Evolutionary conservation across 257 asterid genomes (phyloP), one percentile per base, ranked within the genome.

Genomic region (Salvia splendens): DNA sequence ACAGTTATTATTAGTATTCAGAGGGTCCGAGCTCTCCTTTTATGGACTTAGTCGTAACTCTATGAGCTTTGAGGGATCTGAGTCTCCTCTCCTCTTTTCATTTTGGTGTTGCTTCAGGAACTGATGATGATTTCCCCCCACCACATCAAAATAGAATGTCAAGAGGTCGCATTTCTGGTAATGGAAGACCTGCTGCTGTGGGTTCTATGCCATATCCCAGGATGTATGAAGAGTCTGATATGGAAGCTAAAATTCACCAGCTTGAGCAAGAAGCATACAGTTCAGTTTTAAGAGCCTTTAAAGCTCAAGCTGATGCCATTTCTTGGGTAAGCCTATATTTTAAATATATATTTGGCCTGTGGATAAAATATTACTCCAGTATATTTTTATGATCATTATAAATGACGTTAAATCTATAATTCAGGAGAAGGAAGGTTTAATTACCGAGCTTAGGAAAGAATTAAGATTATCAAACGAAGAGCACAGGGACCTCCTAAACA

Each of bases 101-200:
- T 45, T 51, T 15, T 64, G 77, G 45, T 66, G 57, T 40, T 73
- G 41, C 61, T 84, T 65, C 92, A 93, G 97, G 96, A 74, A 93
- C 97, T 12, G 97, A 89, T 76, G 97, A 93, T 77, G 98, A 89
- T 80, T 85, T 89, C 57, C 98, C 98, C 52, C 96, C 96, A 42
- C 86, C 95, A 63, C 97, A 88, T 77, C 96, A 86, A 79, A 93
- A 81, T 82, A 87, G 97, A 80, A 83, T 84, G 84, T 79, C 92
- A 52, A 88, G 97, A 83, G 94, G 87, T 16, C 94, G 87, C n/a
- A 70, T 88, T 53, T 78, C 89, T 41, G 91, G 92, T 41, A 93
- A 88, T 78, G 96, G 97, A 70, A 85, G 95, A 77, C 87, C 98
- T 42, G 73, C 86, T 33, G 79, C 73, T 46, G 71, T 88, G 77